Base-by-base conservation (phyloP, 306 rosid species). In the Pterocarpus macrocarpus region DNA sequence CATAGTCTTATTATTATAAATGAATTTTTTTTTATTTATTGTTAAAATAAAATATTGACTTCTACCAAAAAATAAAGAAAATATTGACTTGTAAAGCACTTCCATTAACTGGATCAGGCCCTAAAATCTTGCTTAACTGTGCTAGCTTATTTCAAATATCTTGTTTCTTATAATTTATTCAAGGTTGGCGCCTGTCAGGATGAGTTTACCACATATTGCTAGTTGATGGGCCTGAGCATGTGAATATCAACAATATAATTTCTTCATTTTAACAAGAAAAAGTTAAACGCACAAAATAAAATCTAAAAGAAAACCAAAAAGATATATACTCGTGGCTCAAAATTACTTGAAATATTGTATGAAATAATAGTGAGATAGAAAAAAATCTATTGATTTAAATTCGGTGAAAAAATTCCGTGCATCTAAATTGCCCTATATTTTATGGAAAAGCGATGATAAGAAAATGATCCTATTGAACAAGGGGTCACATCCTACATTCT, bases 401-500 rank as follows among this genome's bases (percentile, higher is more conserved):
- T 13, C 2, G 1, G 12, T 22, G 28, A 22, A 22, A 49, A 68
- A 68, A 69, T 1, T 32, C n/a, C 0, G 15, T 4, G 33, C 58
- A 43, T 44, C 58, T 16, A 44, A 45, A 22, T 47, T 9, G 44
- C 36, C 58, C n/a, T 12, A 5, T 14, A 13, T 7, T 36, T 45
- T 47, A 34, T 5, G 3, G 33, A 1, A 49, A 47, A 61, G 30
- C 16, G 11, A 69, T 30, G 7, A 17, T 35, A 12, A 38, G 2
- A 59, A 38, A 78, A 69, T 38, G 56, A 28, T 8, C 38, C 49
- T 53, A 75, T 55, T 64, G 15, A 80, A 66, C 11, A 41, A 65
- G 35, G 79, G 62, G 85, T 59, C 88, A 78, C 67, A 66, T 87
- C 81, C 83, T 76, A 83, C 58, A 71, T 78, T 64, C 62, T 62